These are phyloP conservation scores for Cotoneaster glaucophyllus DNA, from an alignment of 306 rosid genomes.

Conservation along the genomic window DNA sequence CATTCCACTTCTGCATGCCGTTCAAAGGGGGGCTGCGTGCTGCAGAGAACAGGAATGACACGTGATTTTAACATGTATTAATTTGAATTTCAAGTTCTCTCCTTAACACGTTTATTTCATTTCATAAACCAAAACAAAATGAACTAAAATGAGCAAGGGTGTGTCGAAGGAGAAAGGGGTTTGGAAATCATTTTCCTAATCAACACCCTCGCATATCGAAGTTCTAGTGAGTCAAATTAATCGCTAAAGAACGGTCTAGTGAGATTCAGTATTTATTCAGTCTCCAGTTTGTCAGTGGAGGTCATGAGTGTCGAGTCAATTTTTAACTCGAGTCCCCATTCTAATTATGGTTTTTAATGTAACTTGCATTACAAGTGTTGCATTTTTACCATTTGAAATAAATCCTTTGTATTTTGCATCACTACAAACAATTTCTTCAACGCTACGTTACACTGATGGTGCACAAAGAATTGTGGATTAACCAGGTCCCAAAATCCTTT, in stretches of 20 bases:
- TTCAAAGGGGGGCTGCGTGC: no score
- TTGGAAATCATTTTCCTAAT: background rate
- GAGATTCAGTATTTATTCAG: no score
- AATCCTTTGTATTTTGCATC: background rate
- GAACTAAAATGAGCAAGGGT: background rate
- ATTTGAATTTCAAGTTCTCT: background rate
- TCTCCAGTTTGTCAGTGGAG: background rate
- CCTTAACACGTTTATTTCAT: background rate
- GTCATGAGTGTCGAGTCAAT: background rate
- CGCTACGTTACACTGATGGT: no score
- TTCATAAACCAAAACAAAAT: no score
- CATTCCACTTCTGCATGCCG: background rate
- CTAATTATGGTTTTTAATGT: background rate
- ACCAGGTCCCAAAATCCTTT: background rate
- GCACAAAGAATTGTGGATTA: no score
- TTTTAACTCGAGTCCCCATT: background rate
- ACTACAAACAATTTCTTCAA: no score
- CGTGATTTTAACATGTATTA: background rate
- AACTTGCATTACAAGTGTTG: background rate
- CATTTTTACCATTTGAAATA: background rate
- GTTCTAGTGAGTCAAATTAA: background rate
- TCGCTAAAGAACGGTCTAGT: no score
- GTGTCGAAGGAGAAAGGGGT: background rate
- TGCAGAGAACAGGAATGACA: no score
- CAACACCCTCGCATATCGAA: background rate